phyloP scores from a whole-genome alignment of 2,329 filamentous ascomycete species.

The Ophiostoma tasmaniense region DNA sequence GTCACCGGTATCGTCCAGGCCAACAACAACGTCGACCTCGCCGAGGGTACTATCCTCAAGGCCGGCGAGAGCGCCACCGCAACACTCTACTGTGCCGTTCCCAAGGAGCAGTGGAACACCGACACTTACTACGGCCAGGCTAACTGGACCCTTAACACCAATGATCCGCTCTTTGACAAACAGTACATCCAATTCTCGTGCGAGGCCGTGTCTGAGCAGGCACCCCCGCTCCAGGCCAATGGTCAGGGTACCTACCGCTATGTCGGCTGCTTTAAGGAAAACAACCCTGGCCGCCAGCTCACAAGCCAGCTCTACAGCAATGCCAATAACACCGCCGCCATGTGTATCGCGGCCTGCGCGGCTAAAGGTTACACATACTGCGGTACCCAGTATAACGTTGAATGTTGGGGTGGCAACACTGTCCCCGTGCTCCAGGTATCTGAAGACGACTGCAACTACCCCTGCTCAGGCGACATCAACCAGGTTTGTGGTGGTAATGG shows the following conservation, averaged over 20 bases:
- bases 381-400: conserved; percentile 40
- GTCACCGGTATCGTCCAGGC: conserved; percentile 45
- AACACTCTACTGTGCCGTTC: conserved; percentile 45
- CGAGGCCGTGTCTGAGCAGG: conserved; percentile 43
- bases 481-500: conserved; percentile 48
- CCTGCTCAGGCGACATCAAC: conserved; percentile 40
- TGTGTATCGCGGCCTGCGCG: conserved; percentile 39
- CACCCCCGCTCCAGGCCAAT: conserved; percentile 37
- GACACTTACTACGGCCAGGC: conserved; percentile 41
- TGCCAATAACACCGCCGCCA: conserved; percentile 34
- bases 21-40: conserved; percentile 48
- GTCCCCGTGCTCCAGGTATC: conserved; percentile 37
- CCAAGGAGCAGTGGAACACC: conserved; percentile 49
- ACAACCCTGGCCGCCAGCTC: conserved; percentile 46
- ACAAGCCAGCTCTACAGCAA: conserved; percentile 34
- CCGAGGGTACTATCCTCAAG: conserved; percentile 44
- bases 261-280: conserved; percentile 47
- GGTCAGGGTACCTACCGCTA: conserved; percentile 44
- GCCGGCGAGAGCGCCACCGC: conserved; percentile 45
- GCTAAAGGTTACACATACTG: conserved; percentile 34
- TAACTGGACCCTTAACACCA: conserved; percentile 49
- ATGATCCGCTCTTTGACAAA: conserved; percentile 45
- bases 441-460: conserved; percentile 42
- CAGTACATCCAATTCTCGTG: conserved; percentile 45
- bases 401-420: conserved; percentile 47